A percentile compares a stretch with the other conserved stretches of the same genome.
These are phyloP conservation scores for Triticum aestivum DNA, from an alignment of 176 grass and related monocot species.

Conservation along the genomic window IWGSC_CS_RefSeq_v2.1 NC_057800.1:378967937-378968436, in stretches of 20 bases:
- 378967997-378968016: not conserved
- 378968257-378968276: slow-evolving; percentile 21
- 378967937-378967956: not conserved
- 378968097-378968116: not conserved
- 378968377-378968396: slow-evolving; percentile 35
- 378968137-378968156: not conserved
- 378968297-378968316: slow-evolving; percentile 39
- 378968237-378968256: not conserved
- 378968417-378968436: slow-evolving; percentile 28
- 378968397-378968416: slow-evolving; percentile 33
- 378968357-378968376: slow-evolving; percentile 58
- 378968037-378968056: not conserved
- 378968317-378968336: slow-evolving; percentile 25
- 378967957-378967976: not conserved
- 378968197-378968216: not conserved
- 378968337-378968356: slow-evolving; percentile 55
- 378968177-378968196: not conserved
- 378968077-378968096: not conserved
- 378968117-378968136: not conserved
- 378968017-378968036: not conserved
- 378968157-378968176: not conserved
- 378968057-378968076: not conserved
- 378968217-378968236: not conserved
- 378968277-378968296: slow-evolving; percentile 39
- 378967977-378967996: not conserved